Evolutionary conservation across 1,284 basidiomycete species (phyloP), one percentile per base, ranked within the genome.

Genomic region (Irpex sp.): DNA sequence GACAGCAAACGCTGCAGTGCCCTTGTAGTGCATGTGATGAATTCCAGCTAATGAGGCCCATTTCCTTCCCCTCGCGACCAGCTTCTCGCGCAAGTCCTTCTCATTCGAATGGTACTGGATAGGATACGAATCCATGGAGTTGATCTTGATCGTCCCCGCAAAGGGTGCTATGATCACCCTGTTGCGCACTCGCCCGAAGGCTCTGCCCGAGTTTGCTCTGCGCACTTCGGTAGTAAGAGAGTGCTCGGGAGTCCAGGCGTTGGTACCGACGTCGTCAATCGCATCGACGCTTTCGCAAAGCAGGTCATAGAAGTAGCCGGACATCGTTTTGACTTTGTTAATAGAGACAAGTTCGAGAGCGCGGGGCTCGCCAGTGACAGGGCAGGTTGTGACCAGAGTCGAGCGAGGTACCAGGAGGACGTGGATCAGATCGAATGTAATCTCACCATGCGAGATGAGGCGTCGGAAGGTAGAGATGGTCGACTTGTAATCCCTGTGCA

Each of bases 21-120:
- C 86, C 21, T 76, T 73, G 69, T 83, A 87, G 64, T 83, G 76
- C 69, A 80, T 80, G 68, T 87, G 85, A 62, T 85, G 83, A 9
- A 83, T 71, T 1, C 83, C 84, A 31, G 77, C 78, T 39, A 85
- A 67, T 0, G 69, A 71, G 15, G 76, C 67, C 83, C 86, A 87
- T 67, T 81, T 83, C 71, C 76, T 76, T 5, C 85, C 86, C 11
- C 86, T 74, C 49, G 71, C 71, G n/a, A 78, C 61, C 9, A 86
- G 69, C 33, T 68, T 65, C 58, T 74, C 69, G 47, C 76, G 70
- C 37, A 85, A 64, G 8, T 73, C 71, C 7, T 70, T 73, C 58
- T 76, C 73, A 33, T 78, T 72, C 0, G 74, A 71, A 66, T 86
- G 81, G 69, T 78, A 86, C 60, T 75, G 70, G 51, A 87, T 68